A percentile compares a stretch with the other conserved stretches of the same genome.
Evolutionary conservation across 2,329 filamentous ascomycete species (phyloP).

Genomic region (Diaporthe sp.): DNA sequence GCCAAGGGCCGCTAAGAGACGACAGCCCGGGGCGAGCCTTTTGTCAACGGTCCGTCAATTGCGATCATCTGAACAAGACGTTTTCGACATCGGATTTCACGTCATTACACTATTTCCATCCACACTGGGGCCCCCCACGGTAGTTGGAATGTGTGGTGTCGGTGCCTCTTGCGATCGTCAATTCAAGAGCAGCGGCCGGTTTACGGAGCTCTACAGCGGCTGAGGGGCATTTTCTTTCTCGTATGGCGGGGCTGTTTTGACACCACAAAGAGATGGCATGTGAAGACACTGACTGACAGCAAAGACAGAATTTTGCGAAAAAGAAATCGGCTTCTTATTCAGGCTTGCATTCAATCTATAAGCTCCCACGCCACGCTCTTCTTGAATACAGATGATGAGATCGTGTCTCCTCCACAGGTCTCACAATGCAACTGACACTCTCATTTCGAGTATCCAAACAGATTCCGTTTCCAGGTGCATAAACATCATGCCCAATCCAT

Average conservation of each 20-base stretch:
- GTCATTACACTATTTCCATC: background rate
- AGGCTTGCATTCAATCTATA: background rate
- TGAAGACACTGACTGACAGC: background rate
- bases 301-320: background rate
- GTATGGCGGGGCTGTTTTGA: background rate
- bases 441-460: conserved; percentile 7
- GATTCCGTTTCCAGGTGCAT: background rate
- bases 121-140: background rate
- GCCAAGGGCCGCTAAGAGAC: conserved; percentile 18
- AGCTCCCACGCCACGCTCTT: conserved; percentile 18
- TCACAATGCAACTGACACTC: background rate
- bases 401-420: background rate
- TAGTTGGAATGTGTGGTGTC: background rate
- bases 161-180: background rate
- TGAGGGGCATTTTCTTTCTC: background rate
- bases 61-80: background rate
- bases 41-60: background rate
- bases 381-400: background rate
- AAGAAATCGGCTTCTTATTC: background rate
- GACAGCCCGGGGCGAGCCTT: background rate
- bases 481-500: conserved; percentile 17
- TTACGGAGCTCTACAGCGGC: background rate
- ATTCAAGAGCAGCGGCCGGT: background rate
- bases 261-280: background rate
- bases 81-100: background rate